phyloP scores from a whole-genome alignment of 306 rosid genomes.

The Comarum palustre region DNA sequence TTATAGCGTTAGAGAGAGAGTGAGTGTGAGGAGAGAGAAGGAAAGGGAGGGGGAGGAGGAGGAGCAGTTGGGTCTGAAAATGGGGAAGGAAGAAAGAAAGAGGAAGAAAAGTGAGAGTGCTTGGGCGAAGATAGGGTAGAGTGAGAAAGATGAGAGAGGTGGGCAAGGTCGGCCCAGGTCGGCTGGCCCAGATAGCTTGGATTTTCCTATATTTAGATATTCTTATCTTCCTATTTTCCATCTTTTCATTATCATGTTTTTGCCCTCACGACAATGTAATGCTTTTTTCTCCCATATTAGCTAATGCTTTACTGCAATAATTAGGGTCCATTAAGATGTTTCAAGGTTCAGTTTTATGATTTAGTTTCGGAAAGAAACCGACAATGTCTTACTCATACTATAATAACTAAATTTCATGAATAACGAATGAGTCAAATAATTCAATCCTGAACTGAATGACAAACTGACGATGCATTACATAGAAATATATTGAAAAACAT shows the following conservation, averaged over 20 bases:
- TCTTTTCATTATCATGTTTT: not conserved
- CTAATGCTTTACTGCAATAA: not conserved
- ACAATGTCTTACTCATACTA: not conserved
- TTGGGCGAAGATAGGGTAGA: not conserved
- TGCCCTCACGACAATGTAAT: not conserved
- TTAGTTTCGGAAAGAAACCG: not conserved
- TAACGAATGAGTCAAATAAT: not conserved
- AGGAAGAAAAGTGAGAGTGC: not conserved
- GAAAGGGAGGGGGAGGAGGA: not conserved
- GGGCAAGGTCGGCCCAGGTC: constrained; percentile 14
- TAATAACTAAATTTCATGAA: too few species aligned
- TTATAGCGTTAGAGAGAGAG: constrained; percentile 1
- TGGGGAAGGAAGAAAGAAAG: not conserved
- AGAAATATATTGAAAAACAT: not conserved
- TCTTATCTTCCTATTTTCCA: constrained; percentile 7
- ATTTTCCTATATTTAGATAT: not conserved
- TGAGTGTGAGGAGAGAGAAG: not conserved
- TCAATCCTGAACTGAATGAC: too few species aligned
- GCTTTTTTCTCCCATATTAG: too few species aligned
- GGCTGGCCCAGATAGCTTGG: constrained; percentile 8
- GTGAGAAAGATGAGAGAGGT: not conserved
- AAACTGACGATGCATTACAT: fast-evolving
- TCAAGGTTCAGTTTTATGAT: too few species aligned
- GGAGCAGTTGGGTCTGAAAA: constrained; percentile 4
- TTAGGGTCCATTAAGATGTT: not conserved